Base-by-base conservation (phyloP, 2,329 filamentous ascomycete species). In the Saccharata proteae region DNA sequence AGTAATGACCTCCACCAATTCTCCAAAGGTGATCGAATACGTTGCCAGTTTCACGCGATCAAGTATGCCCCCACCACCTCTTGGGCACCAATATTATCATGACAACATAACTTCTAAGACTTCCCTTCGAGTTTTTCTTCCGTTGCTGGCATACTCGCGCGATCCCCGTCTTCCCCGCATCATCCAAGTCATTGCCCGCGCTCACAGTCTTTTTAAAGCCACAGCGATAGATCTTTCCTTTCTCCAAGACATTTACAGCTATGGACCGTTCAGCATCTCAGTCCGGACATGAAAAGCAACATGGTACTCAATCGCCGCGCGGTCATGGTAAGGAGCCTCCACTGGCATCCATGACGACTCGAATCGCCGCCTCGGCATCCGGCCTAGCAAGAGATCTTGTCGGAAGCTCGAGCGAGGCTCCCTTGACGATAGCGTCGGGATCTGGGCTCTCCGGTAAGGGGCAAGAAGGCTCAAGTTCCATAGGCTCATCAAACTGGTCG, bases 321-420 rank as follows among this genome's bases (percentile, higher is more conserved):
- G 20, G 37, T 12, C 38, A 37, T 21, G 34, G 34, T 16, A 36
- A 36, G 29, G 7, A 31, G 11, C 26, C n/a, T n/a, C n/a, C 34
- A 10, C 29, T 34, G 23, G 22, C 31, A 9, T 35, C 37, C 2
- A 26, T 44, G 12, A 27, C 39, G 16, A 41, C 42, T 21, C 35
- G 36, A 28, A 38, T 44, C 16, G 30, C 34, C 14, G 27, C 36
- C 8, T 43, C 40, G 9, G 38, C 42, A 16, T 36, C 40, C 6
- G 34, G 32, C 11, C 32, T 44, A 14, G 38, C 39, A n/a, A 37
- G 26, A 16, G 32, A 39, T 20, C 12, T 34, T 4, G 21, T 38
- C 11, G 37, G 37, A 12, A 26, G 25, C 15, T 30, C 32, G n/a
- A 33, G 34, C 16, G 38, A 43, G 9, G 26, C 40, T 5, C 12